Evolutionary conservation across 2,329 filamentous ascomycete species (phyloP), one percentile per base, ranked within the genome.

Genomic region (Rutstroemia sp.): DNA sequence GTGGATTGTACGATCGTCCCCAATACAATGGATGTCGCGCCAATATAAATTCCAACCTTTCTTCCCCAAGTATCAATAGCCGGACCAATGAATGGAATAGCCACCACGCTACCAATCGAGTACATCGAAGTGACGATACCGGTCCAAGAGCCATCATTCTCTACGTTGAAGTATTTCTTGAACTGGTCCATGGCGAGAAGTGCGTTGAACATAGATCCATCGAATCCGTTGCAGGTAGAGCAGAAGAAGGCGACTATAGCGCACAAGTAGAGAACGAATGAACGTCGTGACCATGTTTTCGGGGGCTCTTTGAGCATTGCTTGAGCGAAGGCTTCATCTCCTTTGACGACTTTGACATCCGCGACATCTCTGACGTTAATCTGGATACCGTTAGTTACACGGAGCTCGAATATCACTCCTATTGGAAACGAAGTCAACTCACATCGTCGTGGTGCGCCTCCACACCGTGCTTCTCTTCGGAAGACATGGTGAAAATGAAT

Each of bases 241-340:
- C 75, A 76, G 67, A 75, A 73, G 67, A 77, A 77, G 41, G 73
- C 74, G 51, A 77, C 56, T 51, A 76, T 50, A 48, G 72, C 76
- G 64, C 73, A 72, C 44, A 64, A 58, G 59, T 77, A 77, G 61
- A 77, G 67, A 56, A 73, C 55, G 58, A 76, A 55, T 58, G 74
- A 71, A 42, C 69, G 57, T 52, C 61, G 61, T 48, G 67, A 51
- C 69, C 70, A 75, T 46, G 73, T 70, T 18, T 60, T 66, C 12
- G 76, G 73, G 7, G 77, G 74, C 62, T 81, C 79, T 68, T 77
- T 75, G 63, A 78, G 61, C 66, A 77, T 72, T 34, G 79, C 79
- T 67, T 81, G 75, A 59, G 75, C 72, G 67, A 74, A 79, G 55
- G 77, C 76, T 61, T 78, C 75, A 57, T 74, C 74, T 75, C 71